Evolutionary conservation across 306 rosid genomes (phyloP).

Genomic region (Albizia julibrissin): DNA sequence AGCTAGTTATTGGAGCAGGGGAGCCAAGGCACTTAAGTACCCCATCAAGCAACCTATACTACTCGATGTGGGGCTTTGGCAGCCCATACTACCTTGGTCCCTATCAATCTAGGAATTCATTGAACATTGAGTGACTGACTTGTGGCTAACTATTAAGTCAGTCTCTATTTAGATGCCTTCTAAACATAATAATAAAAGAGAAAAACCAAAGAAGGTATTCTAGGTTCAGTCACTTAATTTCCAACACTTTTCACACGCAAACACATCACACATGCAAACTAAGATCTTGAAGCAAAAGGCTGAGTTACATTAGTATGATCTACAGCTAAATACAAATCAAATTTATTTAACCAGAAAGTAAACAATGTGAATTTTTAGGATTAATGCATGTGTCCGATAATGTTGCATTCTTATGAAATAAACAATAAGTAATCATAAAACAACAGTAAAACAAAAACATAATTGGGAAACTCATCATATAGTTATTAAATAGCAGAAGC

Average conservation of each 20-base stretch:
- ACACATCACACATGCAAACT: conserved; percentile 1
- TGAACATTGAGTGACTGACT: not conserved
- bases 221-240: not conserved
- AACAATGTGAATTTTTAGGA: conserved; percentile 24
- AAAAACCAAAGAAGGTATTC: not conserved
- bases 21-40: too few species aligned
- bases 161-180: not conserved
- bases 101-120: too few species aligned
- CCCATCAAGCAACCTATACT: too few species aligned
- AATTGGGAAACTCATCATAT: conserved; percentile 13
- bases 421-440: not conserved
- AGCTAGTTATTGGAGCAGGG: too few species aligned
- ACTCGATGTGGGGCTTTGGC: too few species aligned
- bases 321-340: not conserved
- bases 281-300: not conserved
- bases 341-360: conserved; percentile 15
- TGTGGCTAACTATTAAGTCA: not conserved
- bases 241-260: not conserved
- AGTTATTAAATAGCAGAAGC: not conserved
- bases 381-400: not conserved
- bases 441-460: conserved; percentile 15
- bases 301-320: not conserved
- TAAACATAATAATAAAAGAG: not conserved
- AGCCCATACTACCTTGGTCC: too few species aligned
- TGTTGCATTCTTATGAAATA: conserved; percentile 4